phyloP scores from a whole-genome alignment of 208 protist species.

The Trichomonas tenax region DNA sequence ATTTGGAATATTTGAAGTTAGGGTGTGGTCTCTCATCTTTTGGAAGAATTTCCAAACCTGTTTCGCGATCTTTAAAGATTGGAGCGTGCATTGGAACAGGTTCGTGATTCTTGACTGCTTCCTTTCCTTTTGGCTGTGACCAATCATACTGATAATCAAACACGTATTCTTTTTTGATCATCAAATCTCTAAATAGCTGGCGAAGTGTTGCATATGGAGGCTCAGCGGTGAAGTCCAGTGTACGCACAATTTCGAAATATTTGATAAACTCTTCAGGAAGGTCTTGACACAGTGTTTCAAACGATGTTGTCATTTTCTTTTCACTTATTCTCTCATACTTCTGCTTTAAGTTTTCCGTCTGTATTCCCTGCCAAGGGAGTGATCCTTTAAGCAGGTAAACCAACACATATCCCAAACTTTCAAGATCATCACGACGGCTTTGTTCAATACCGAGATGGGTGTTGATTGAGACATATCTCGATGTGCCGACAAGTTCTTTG shows the following conservation, averaged over 20 bases:
- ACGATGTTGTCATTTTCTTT: slow-evolving; percentile 77
- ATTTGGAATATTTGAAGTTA: background rate
- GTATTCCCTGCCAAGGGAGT: slow-evolving; percentile 92
- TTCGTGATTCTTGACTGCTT: background rate
- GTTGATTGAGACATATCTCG: slow-evolving; percentile 95
- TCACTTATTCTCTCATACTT: slow-evolving; percentile 96
- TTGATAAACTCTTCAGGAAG: slow-evolving; percentile 26
- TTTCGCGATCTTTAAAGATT: background rate
- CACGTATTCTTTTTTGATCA: background rate
- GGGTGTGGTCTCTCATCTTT: background rate
- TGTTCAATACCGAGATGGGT: slow-evolving; percentile 95
- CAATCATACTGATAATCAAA: background rate
- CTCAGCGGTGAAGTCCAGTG: background rate
- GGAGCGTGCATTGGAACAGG: background rate
- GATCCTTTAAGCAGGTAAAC: slow-evolving; percentile 94
- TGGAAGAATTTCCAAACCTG: background rate
- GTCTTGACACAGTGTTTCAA: slow-evolving; percentile 78
- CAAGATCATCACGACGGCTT: slow-evolving; percentile 48
- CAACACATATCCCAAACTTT: slow-evolving; percentile 91
- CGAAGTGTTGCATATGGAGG: background rate
- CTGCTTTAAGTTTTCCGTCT: slow-evolving; percentile 75
- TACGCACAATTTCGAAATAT: background rate
- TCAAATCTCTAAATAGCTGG: background rate
- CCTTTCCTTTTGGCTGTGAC: background rate
- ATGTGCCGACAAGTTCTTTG: slow-evolving; percentile 65